These are phyloP conservation scores for Juncus inflexus DNA, from an alignment of 176 grass and related monocot species.

Conservation along the genomic window DNA sequence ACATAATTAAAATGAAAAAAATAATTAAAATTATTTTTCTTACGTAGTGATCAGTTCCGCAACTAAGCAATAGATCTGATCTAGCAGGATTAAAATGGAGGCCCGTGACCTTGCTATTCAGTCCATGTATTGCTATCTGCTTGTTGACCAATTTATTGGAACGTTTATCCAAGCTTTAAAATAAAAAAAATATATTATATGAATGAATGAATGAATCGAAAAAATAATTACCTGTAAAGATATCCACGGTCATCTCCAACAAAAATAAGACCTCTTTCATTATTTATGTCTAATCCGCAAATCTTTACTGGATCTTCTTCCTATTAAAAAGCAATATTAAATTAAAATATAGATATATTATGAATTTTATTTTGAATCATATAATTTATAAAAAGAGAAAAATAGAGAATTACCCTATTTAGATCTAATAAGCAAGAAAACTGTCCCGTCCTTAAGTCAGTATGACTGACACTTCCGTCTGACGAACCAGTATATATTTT, in stretches of 20 bases:
- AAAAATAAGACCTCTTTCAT: constrained; percentile 67
- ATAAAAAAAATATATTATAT: background rate
- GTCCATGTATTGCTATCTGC: constrained; percentile 81
- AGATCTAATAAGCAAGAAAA: constrained; percentile 64
- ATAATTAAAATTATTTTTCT: constrained; percentile 27
- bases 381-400: constrained; percentile 11
- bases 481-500: constrained; percentile 81
- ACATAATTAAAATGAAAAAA: no score
- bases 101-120: constrained; percentile 84
- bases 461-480: constrained; percentile 79
- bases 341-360: background rate
- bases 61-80: constrained; percentile 88
- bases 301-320: constrained; percentile 78
- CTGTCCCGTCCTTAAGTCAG: constrained; percentile 71
- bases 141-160: constrained; percentile 51
- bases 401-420: constrained; percentile 28
- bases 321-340: constrained; percentile 29
- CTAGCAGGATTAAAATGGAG: constrained; percentile 79
- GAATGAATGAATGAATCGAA: background rate
- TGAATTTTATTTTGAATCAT: background rate
- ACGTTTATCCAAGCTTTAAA: constrained; percentile 63
- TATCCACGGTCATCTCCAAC: constrained; percentile 87
- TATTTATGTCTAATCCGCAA: constrained; percentile 83
- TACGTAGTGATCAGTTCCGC: constrained; percentile 93
- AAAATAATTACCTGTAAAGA: constrained; percentile 78